Conservation (phyloP, 2,329 filamentous ascomycete species). For the Tolypocladium inflatum region DNA sequence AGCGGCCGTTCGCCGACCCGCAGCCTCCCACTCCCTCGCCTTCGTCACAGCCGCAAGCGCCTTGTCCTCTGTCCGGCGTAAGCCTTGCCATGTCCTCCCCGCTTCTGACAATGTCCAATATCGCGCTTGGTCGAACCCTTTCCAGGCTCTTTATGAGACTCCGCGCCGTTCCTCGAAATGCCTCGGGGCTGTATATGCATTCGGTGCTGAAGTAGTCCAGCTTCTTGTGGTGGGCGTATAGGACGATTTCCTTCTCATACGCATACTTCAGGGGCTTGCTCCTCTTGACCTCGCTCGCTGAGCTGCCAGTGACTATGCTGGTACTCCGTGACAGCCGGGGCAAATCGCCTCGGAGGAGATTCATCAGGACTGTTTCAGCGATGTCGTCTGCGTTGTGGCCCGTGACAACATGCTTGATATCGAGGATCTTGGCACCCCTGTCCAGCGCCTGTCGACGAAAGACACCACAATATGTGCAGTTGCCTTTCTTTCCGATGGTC, state of each 20-base stretch:
- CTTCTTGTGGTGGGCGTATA: constrained; percentile 95
- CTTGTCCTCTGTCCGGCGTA: constrained; percentile 27
- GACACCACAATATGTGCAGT: constrained; percentile 97
- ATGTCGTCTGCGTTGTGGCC: constrained; percentile 97
- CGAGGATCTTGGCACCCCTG: constrained; percentile 77
- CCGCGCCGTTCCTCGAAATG: constrained; percentile 85
- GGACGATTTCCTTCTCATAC: constrained; percentile 97
- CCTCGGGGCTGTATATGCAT: constrained; percentile 96
- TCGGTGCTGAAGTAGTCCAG: constrained; percentile 98
- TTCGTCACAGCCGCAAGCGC: constrained; percentile 26
- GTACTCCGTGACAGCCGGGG: constrained; percentile 81
- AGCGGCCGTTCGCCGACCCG: constrained; percentile 53
- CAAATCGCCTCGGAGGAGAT: constrained; percentile 81
- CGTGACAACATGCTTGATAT: constrained; percentile 88
- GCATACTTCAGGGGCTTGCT: constrained; percentile 97
- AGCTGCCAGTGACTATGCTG: constrained; percentile 73
- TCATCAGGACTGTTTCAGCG: constrained; percentile 97
- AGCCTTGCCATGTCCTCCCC: constrained; percentile 92
- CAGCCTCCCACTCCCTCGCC: constrained; percentile 53
- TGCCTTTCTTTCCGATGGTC: constrained; percentile 93
- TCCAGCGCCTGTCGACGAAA: constrained; percentile 92
- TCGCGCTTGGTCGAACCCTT: constrained; percentile 84
- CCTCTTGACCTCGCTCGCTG: constrained; percentile 79
- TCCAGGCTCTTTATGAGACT: constrained; percentile 93
- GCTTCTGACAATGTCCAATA: constrained; percentile 87